Base-by-base conservation (phyloP, 768 basidiomycete species). In the Tulasnella sp. region DNA sequence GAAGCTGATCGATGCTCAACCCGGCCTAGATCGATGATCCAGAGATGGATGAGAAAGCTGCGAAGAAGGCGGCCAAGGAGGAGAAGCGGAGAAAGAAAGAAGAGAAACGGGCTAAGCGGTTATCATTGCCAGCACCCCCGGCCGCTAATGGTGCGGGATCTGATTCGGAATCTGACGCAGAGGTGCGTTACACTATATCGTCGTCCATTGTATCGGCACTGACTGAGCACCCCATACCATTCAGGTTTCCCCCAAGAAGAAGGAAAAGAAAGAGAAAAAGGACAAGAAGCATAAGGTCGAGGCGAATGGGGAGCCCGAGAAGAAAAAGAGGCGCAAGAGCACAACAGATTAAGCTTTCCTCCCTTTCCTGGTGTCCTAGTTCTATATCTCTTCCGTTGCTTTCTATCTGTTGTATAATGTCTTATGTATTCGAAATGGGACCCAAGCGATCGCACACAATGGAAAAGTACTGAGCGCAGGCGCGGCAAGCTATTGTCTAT, bases 21-120 rank as follows among this genome's bases (percentile, higher is more conserved):
- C 13, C 26, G 2, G 83, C 65, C 48, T 65, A 58, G 47, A 59
- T 64, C 30, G 68, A 84, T 63, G 77, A 68, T 56, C 76, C 76
- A 26, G 65, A 66, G 11, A 65, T 53, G 63, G 77, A 78, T 34
- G 80, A 77, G 60, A 77, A 73, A 24, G 74, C 81, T 5, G 63
- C 73, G 53, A 88, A 88, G 73, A 88, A 88, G 73, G 76, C 77
- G 72, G 87, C 90, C 73, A 88, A 86, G 29, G 62, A 86, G 17
- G 71, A 85, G 70, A 89, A 87, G 72, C 88, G 85, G 72, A 83
- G 82, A 45, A 78, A 79, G 69, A 87, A 87, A 73, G 77, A 80
- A 66, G 75, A 80, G 65, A 78, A 73, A n/a, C 82, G 80, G 70
- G 72, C 68, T 61, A 67, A 68, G 24, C 54, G 55, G 13, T 60